Percentiles rank a stretch among this genome's conserved stretches.
These are phyloP conservation scores for Phytophthora idaei DNA, from an alignment of 352 stramenopile species.

Conservation along the genomic window DNA sequence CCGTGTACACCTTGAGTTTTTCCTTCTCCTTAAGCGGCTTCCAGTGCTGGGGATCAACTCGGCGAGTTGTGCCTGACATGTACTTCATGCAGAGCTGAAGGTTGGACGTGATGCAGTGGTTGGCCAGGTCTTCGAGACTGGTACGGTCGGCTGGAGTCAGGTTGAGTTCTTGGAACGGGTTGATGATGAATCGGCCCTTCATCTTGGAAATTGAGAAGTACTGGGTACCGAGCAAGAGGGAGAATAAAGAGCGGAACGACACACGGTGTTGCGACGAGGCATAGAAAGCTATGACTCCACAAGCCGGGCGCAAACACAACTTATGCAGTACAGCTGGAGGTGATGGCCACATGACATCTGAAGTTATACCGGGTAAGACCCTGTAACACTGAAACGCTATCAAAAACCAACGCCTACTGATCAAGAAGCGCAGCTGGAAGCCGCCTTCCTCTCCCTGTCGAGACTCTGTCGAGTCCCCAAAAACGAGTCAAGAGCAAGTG, in stretches of 20 bases:
- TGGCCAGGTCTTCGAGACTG: conserved; percentile 28
- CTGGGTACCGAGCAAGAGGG: conserved; percentile 7
- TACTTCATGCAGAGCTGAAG: conserved; percentile 20
- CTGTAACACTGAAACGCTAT: background rate
- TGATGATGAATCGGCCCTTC: conserved; percentile 40
- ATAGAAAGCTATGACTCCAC: conserved; percentile 1
- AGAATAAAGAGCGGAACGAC: conserved; percentile 18
- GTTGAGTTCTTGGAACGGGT: conserved; percentile 30
- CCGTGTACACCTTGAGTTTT: conserved; percentile 30
- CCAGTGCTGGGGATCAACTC: conserved; percentile 25
- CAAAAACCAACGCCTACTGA: background rate
- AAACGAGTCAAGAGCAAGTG: conserved; percentile 12
- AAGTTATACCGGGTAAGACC: conserved; percentile 13
- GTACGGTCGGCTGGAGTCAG: conserved; percentile 14
- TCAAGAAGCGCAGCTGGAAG: conserved; percentile 10
- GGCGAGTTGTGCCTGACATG: conserved; percentile 12
- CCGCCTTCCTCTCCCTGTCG: conserved; percentile 10
- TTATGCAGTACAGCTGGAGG: conserved; percentile 20
- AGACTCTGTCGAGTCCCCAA: conserved; percentile 7
- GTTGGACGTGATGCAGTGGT: conserved; percentile 31
- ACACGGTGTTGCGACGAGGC: conserved; percentile 4
- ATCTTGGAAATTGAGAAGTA: conserved; percentile 7
- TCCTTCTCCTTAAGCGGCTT: conserved; percentile 29
- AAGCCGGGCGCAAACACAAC: conserved; percentile 12
- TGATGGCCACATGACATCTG: background rate